Percentiles rank a stretch among this genome's conserved stretches.
Conservation (phyloP, 2,329 filamentous ascomycete species). For the Colletotrichum scovillei region DNA sequence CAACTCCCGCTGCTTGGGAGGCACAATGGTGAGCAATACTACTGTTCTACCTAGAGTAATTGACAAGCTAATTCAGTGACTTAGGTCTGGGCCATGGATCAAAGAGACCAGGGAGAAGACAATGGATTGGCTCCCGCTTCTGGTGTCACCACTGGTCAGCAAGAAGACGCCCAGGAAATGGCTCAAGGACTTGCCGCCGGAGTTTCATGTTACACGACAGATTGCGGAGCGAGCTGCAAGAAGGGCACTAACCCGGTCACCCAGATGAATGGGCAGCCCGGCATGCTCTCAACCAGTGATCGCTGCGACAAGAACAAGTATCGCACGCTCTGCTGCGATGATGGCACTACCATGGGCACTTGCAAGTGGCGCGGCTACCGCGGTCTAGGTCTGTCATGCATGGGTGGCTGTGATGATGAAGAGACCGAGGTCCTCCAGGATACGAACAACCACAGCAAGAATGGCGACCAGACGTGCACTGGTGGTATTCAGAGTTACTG, state of each 20-base stretch:
- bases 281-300: constrained; percentile 38
- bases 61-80: not conserved
- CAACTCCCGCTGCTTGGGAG: constrained; percentile 20
- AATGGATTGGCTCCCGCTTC: not conserved
- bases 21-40: not conserved
- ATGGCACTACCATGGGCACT: constrained; percentile 38
- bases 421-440: constrained; percentile 41
- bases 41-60: not conserved
- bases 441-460: constrained; percentile 43
- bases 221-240: constrained; percentile 41
- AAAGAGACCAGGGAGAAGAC: not conserved
- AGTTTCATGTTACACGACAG: constrained; percentile 39
- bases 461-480: constrained; percentile 44
- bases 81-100: not conserved
- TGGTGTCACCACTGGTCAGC: constrained; percentile 18
- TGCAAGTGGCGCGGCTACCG: constrained; percentile 44
- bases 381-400: constrained; percentile 43
- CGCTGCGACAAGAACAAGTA: constrained; percentile 41
- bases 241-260: constrained; percentile 41
- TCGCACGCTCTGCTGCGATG: constrained; percentile 43
- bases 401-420: constrained; percentile 40
- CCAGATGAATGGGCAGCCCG: constrained; percentile 45
- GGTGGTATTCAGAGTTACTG: constrained; percentile 45
- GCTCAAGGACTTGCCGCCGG: constrained; percentile 13
- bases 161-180: constrained; percentile 14